Conservation (phyloP, 192 early-diverging fungal genomes). For the Jimgerdemannia flammicorona region DNA sequence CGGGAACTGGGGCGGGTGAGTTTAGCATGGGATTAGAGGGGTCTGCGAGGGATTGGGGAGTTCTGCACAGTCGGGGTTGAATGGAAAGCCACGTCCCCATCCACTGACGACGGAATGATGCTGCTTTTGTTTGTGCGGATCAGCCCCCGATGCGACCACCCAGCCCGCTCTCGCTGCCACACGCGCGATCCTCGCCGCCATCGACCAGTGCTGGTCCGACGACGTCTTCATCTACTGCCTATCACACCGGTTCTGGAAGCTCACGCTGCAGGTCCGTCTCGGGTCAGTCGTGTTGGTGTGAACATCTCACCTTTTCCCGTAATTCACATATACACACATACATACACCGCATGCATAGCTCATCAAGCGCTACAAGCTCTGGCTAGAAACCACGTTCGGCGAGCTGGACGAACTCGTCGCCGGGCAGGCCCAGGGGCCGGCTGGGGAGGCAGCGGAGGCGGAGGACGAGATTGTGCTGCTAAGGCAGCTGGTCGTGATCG, state of each 20-base stretch:
- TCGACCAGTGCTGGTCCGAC: conserved; percentile 54
- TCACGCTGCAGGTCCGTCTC: conserved; percentile 47
- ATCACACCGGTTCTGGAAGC: conserved; percentile 57
- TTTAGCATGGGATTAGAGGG: too few relatives aligned
- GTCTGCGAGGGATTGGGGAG: too few relatives aligned
- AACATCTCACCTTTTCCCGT: too few relatives aligned
- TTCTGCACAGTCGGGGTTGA: too few relatives aligned
- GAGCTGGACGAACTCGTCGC: background rate
- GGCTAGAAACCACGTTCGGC: conserved; percentile 1
- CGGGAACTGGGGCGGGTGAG: too few relatives aligned
- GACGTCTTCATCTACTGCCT: conserved; percentile 54
- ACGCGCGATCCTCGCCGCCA: conserved; percentile 43
- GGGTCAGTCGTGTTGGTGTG: background rate
- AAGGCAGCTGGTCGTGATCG: conserved; percentile 35
- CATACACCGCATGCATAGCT: conserved; percentile 3
- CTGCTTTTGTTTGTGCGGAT: too few relatives aligned
- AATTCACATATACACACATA: background rate
- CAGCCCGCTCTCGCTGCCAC: conserved; percentile 36
- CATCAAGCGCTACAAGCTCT: conserved; percentile 22
- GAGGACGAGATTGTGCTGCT: conserved; percentile 19
- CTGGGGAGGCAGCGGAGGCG: background rate
- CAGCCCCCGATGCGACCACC: too few relatives aligned
- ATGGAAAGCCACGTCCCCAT: too few relatives aligned
- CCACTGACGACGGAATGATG: too few relatives aligned
- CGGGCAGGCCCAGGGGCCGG: background rate